A percentile compares a stretch with the other conserved stretches of the same genome.
Conservation (phyloP, 306 rosid genomes). For the Gynostemma pentaphyllum region DNA sequence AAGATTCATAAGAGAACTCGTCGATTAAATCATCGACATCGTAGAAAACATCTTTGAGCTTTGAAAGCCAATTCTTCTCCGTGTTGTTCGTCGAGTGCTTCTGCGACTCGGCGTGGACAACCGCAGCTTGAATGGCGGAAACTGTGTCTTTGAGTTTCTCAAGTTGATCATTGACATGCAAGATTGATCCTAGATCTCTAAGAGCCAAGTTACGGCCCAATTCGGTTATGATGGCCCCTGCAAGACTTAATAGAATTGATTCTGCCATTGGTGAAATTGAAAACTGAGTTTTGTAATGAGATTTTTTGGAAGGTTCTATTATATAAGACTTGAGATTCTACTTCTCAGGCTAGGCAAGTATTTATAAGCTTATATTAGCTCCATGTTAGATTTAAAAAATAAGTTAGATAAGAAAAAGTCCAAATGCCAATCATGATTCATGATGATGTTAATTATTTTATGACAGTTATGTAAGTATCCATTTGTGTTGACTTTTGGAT, state of each 20-base stretch:
- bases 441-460: no score
- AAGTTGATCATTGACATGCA: conserved; percentile 3
- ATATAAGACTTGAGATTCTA: no score
- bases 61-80: conserved; percentile 13
- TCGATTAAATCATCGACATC: conserved; percentile 22
- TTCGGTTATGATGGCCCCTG: not conserved
- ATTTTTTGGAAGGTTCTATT: no score
- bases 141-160: not conserved
- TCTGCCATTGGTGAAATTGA: conserved; percentile 9
- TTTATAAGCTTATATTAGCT: no score
- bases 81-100: conserved; percentile 2
- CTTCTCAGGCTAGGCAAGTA: no score
- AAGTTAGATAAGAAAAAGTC: no score
- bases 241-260: not conserved
- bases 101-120: conserved; percentile 18
- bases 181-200: not conserved
- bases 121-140: conserved; percentile 3
- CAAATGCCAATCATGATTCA: no score
- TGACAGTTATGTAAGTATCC: no score
- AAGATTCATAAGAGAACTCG: conserved; percentile 12
- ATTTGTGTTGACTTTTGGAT: no score
- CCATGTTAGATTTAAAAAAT: no score
- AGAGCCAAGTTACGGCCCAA: not conserved
- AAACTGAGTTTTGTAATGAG: no score
- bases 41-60: conserved; percentile 8